Conservation (phyloP, 257 asterid species). For the Leptodermis oblonga region DNA sequence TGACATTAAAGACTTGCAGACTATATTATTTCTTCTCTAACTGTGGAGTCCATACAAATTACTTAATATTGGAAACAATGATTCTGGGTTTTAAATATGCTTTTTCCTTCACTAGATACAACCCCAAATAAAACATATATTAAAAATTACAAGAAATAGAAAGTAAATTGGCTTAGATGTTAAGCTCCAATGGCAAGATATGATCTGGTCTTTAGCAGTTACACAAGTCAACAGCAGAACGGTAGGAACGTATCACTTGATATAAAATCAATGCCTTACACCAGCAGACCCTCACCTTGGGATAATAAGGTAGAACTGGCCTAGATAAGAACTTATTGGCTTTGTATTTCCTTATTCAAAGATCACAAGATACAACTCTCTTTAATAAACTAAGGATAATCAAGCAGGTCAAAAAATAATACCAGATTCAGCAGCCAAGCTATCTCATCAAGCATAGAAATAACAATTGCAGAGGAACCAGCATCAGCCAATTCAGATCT, state of each 20-base stretch:
- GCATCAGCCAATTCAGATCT: conserved; percentile 66
- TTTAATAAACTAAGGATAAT: background rate
- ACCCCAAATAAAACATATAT: no score
- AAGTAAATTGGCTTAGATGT: background rate
- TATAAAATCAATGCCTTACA: background rate
- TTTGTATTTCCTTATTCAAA: background rate
- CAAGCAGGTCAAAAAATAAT: conserved; percentile 12
- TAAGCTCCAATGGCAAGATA: background rate
- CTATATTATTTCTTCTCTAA: background rate
- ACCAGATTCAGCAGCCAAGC: conserved; percentile 99
- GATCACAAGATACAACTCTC: background rate
- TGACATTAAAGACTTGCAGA: background rate
- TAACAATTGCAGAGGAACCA: conserved; percentile 82
- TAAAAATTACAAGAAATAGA: background rate
- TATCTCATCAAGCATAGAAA: conserved; percentile 93
- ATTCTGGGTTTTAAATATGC: background rate
- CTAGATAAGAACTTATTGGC: background rate
- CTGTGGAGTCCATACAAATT: background rate
- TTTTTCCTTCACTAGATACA: background rate
- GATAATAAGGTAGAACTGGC: background rate
- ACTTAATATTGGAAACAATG: background rate
- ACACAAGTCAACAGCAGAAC: background rate
- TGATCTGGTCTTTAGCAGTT: background rate
- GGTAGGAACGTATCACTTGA: background rate
- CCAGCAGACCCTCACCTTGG: background rate